Base-by-base conservation (phyloP, 73 alveolate species). In the Blepharisma japonicum region DNA sequence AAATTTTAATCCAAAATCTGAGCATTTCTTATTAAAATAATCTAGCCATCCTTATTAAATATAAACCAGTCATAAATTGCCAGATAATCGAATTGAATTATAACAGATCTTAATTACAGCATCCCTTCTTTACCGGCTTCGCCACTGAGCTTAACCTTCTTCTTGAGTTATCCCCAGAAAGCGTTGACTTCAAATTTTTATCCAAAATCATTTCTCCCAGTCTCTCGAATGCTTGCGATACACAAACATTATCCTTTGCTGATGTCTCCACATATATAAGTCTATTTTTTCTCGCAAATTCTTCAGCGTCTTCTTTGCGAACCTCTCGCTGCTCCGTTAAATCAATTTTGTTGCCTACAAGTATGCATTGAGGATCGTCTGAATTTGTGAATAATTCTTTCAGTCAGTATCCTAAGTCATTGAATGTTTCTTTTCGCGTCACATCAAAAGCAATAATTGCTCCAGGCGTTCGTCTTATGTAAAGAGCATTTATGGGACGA, bases 381-480 rank as follows among this genome's bases (percentile, higher is more conserved):
- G 88, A 80, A 48, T 83, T 72, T 54, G 88, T 82, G 61, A 88
- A 80, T 21, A 90, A 77, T 71, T 88, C 89, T 49, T 89, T 83
- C 79, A 90, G 81, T 95, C 96, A 90, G 70, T 78, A 71, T 61
- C 79, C 81, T 38, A 87, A 80, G 71, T 79, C 77, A n/a, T 71
- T 76, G 79, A 88, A 90, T n/a, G 91, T 77, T 39, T 90, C 83
- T 55, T 55, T 71, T 68, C 83, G 90, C 6, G 88, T 79, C 20
- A 90, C 78, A 87, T 89, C 94, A 87, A 68, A 90, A 38, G 79
- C 89, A 5, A 90, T 56, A 39, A 86, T 61, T 0, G 86, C 93
- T 8, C 91, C 94, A 54, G 85, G 81, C 7, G 87, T 93, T 45
- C 85, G 82, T 71, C 85, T 82, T 49, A 88, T 83, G 67, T 88